Conservation (phyloP, 441 rosid genomes). For the Theobroma grandiflorum region DNA sequence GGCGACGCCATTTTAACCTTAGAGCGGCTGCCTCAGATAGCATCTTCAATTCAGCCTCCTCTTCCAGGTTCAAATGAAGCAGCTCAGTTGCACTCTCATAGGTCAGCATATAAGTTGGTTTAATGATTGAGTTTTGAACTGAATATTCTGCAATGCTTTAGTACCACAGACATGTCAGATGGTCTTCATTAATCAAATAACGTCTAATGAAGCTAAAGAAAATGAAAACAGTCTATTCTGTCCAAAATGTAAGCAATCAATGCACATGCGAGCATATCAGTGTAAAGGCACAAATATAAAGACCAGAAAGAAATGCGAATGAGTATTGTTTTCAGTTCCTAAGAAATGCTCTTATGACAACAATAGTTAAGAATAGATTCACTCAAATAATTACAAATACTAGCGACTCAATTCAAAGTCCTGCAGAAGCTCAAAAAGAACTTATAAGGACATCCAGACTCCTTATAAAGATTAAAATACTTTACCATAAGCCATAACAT, state of each 20-base stretch:
- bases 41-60: constrained; percentile 79
- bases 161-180: constrained; percentile 32
- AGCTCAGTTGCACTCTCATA: constrained; percentile 96
- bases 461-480: constrained; percentile 13
- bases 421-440: not conserved
- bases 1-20: constrained; percentile 83
- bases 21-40: constrained; percentile 85
- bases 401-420: constrained; percentile 12
- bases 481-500: not conserved
- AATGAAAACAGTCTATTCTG: not conserved
- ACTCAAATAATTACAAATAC: constrained; percentile 1
- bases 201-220: not conserved
- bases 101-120: constrained; percentile 97
- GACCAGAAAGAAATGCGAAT: constrained; percentile 13
- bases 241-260: constrained; percentile 8
- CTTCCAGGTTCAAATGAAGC: constrained; percentile 85
- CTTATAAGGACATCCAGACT: not conserved
- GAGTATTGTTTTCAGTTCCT: constrained; percentile 14
- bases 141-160: constrained; percentile 89
- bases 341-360: constrained; percentile 8
- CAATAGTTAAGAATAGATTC: constrained; percentile 1
- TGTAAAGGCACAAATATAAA: not conserved
- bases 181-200: constrained; percentile 25
- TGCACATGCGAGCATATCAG: not conserved
- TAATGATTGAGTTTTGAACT: constrained; percentile 76